Evolutionary conservation across 176 grass and related monocot species (phyloP).

Genomic region (Carex kokanica): DNA sequence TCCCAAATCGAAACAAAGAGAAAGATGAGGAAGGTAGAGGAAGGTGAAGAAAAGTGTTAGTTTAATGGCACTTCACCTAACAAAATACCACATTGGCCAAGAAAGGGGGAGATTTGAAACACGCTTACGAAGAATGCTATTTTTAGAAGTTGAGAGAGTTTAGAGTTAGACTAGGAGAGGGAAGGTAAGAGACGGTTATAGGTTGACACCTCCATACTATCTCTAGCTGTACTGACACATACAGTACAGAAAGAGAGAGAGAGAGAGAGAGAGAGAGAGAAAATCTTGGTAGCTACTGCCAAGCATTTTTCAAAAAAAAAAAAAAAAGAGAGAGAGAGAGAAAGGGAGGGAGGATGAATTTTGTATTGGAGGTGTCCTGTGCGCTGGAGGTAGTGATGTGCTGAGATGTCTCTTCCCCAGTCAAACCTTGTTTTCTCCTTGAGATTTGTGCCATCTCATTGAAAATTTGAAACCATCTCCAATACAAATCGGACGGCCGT

Average conservation of each 20-base stretch:
- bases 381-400: neutral
- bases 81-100: constrained; percentile 5
- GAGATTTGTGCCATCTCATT: neutral
- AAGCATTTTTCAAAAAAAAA: too few relatives aligned
- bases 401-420: neutral
- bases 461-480: neutral
- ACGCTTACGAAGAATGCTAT: neutral
- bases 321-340: too few relatives aligned
- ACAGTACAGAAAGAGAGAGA: neutral
- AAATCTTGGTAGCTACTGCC: too few relatives aligned
- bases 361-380: constrained; percentile 5
- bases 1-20: constrained; percentile 1
- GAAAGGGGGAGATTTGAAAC: neutral
- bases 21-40: neutral
- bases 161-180: constrained; percentile 1
- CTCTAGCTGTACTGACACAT: constrained; percentile 4
- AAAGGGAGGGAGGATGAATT: neutral
- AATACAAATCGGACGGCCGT: neutral
- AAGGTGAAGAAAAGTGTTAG: neutral
- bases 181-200: constrained; percentile 9
- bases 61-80: neutral
- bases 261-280: neutral
- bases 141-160: constrained; percentile 23
- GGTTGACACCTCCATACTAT: neutral
- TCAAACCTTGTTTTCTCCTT: neutral